Base-by-base conservation (phyloP, 2,329 filamentous ascomycete genomes). In the Trichoderma harzianum region DNA sequence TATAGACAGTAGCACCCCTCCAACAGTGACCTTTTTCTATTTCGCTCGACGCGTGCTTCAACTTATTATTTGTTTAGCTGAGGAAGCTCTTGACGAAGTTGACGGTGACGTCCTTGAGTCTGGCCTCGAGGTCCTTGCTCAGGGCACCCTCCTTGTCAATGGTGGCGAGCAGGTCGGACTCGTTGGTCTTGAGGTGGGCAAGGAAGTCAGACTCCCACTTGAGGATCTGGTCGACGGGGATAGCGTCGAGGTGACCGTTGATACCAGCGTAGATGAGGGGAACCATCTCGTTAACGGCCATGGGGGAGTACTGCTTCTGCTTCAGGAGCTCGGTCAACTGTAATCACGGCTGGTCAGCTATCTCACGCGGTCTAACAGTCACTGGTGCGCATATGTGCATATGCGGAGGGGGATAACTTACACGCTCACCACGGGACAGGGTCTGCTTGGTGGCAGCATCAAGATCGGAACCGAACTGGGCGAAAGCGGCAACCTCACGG, bases 241-340 rank as follows among this genome's bases (percentile, higher is more conserved):
- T 89, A 79, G 76, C 82, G 88, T 99, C 96, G 78, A 99, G 91
- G 86, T 89, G 87, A 88, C 96, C 96, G 87, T 98, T 98, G 87
- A 99, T 94, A 97, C 96, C 96, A 77, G 96, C 95, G 86, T 90
- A 99, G 90, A 99, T 98, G 78, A 99, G 91, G 78, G 96, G 96
- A 88, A 99, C 96, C 95, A 98, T 98, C 89, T 99, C 95, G 89
- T 97, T 96, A 83, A 98, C 95, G 78, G 94, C 93, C 95, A 98
- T 98, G 80, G 96, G 96, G 61, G 90, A 92, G 90, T 98, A 99
- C 88, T 99, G 96, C 91, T 97, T 98, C 90, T 99, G 96, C 92
- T 98, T 98, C 81, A 98, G 92, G 78, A 98, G 93, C 91, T 98
- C 95, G 79, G 95, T 98, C 83, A 95, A 88, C 88, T 89, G 78